Conservation (phyloP, 345 rosid species). For the Noccaea bulbosa region DNA sequence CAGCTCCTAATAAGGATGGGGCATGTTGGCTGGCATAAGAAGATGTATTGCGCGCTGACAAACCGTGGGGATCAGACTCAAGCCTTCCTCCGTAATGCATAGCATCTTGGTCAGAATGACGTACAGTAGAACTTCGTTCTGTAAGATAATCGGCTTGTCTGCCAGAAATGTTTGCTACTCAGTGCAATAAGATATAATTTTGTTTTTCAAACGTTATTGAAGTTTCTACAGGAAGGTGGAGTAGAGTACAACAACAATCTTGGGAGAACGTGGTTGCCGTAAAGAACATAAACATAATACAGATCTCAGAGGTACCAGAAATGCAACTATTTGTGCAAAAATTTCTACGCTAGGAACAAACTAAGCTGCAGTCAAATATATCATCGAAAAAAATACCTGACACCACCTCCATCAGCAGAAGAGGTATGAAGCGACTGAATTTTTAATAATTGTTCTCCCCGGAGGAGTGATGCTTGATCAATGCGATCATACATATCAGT, state of each 20-base stretch:
- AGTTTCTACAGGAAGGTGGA: slow-evolving; percentile 18
- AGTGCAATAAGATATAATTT: slow-evolving; percentile 51
- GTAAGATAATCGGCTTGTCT: slow-evolving; percentile 89
- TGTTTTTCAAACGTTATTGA: slow-evolving; percentile 32
- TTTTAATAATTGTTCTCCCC: slow-evolving; percentile 83
- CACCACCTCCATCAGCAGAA: slow-evolving; percentile 67
- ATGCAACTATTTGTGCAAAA: slow-evolving; percentile 21
- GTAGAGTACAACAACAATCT: not conserved
- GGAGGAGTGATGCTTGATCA: slow-evolving; percentile 77
- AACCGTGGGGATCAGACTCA: slow-evolving; percentile 72
- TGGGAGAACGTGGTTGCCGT: slow-evolving; percentile 35
- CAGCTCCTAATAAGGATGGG: slow-evolving; percentile 90
- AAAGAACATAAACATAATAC: slow-evolving; percentile 21
- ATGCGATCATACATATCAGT: slow-evolving; percentile 73
- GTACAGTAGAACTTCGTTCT: slow-evolving; percentile 78
- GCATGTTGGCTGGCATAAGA: slow-evolving; percentile 72
- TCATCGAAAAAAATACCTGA: slow-evolving; percentile 61
- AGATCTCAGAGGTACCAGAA: slow-evolving; percentile 16
- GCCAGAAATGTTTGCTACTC: slow-evolving; percentile 91
- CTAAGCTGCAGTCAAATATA: slow-evolving; percentile 3
- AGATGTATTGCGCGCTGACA: slow-evolving; percentile 66
- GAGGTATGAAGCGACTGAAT: slow-evolving; percentile 71
- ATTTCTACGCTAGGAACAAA: not conserved
- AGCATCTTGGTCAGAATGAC: slow-evolving; percentile 72
- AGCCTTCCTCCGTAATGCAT: slow-evolving; percentile 77